Percentiles rank a stretch among this genome's conserved stretches.
Conservation (phyloP, 2,329 filamentous ascomycete species). For the Ophiostoma ips region DNA sequence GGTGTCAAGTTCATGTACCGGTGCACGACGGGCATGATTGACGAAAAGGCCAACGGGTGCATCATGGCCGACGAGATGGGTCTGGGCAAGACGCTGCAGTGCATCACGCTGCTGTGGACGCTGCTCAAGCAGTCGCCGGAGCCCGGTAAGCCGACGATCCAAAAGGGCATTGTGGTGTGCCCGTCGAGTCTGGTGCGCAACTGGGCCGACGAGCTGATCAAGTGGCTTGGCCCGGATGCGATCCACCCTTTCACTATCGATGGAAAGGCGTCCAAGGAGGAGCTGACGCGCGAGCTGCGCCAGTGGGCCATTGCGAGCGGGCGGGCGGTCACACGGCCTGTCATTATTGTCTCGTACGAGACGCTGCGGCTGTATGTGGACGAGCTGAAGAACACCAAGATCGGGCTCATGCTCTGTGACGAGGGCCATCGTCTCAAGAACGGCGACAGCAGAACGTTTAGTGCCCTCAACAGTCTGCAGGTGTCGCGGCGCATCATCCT, state of each 20-base stretch:
- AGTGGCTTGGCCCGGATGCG: conserved; percentile 90
- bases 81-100: conserved; percentile 91
- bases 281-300: conserved; percentile 74
- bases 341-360: conserved; percentile 96
- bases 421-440: conserved; percentile 96
- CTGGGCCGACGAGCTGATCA: conserved; percentile 92
- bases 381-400: conserved; percentile 76
- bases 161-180: conserved; percentile 94
- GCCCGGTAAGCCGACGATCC: conserved; percentile 83
- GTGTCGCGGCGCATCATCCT: conserved; percentile 86
- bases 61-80: conserved; percentile 99
- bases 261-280: conserved; percentile 89
- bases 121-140: conserved; percentile 89
- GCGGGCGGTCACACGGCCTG: conserved; percentile 76
- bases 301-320: conserved; percentile 92
- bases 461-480: conserved; percentile 75
- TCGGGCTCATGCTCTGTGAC: conserved; percentile 86
- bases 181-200: conserved; percentile 93
- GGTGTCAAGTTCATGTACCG: conserved; percentile 96
- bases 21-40: conserved; percentile 89
- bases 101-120: conserved; percentile 94
- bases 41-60: conserved; percentile 85
- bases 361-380: conserved; percentile 84
- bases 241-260: conserved; percentile 92
- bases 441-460: conserved; percentile 90